Percentiles rank a stretch among this genome's conserved stretches.
Conservation (phyloP, 768 basidiomycete genomes). For the Agaricus sinodeliciosus region DNA sequence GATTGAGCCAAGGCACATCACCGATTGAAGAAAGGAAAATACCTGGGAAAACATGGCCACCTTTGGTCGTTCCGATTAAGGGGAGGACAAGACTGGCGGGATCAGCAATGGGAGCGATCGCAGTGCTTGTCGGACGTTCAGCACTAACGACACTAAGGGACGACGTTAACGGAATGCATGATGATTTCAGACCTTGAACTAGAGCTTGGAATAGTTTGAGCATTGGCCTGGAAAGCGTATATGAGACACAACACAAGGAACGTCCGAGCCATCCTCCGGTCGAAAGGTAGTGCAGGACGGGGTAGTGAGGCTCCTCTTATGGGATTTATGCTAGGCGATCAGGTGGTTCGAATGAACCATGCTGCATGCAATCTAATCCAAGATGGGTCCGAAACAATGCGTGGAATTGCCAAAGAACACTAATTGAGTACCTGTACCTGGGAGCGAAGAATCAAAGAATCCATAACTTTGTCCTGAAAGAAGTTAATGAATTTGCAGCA, state of each 20-base stretch:
- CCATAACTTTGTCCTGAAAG: too few relatives aligned
- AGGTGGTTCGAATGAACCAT: constrained; percentile 4
- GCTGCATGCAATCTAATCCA: constrained; percentile 5
- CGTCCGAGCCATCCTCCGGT: not conserved
- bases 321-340: not conserved
- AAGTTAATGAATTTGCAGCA: too few relatives aligned
- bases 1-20: not conserved
- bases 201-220: constrained; percentile 5
- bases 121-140: not conserved
- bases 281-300: not conserved
- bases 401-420: not conserved
- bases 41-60: constrained; percentile 65
- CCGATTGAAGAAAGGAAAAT: constrained; percentile 6
- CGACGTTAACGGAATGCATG: not conserved
- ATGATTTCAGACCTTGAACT: not conserved
- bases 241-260: not conserved
- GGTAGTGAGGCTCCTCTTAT: not conserved
- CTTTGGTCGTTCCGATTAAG: constrained; percentile 60
- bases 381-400: not conserved
- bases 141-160: not conserved
- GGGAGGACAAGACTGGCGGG: constrained; percentile 44
- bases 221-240: not conserved
- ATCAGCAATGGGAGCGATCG: constrained; percentile 24
- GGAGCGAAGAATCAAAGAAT: not conserved
- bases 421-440: not conserved